Percentiles rank a stretch among this genome's conserved stretches.
phyloP scores from a whole-genome alignment of 352 stramenopile genomes.

The Globisporangium spinosum region DNA sequence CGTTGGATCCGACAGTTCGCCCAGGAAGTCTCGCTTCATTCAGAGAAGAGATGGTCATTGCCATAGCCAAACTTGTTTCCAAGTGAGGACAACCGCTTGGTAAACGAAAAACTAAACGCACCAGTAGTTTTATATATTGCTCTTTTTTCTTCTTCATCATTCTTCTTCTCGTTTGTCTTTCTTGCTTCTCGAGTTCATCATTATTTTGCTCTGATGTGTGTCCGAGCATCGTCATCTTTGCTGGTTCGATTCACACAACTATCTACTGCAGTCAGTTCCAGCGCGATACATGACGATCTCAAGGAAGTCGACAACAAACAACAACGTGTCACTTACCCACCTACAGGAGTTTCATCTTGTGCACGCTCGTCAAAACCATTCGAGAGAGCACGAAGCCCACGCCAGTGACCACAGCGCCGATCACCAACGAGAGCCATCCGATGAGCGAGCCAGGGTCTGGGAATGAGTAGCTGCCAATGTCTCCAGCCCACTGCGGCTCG shows the following conservation, averaged over 20 bases:
- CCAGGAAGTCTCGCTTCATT: not conserved
- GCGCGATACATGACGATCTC: not conserved
- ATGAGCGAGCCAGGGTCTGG: slow-evolving; percentile 68
- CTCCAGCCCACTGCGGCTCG: slow-evolving; percentile 60
- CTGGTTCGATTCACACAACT: not conserved
- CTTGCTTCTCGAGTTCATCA: not conserved
- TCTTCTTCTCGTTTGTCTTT: not conserved
- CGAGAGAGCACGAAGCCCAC: slow-evolving; percentile 38
- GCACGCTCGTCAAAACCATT: slow-evolving; percentile 56
- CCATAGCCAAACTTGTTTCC: not conserved
- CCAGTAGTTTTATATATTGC: slow-evolving; percentile 6
- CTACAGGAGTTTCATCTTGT: slow-evolving; percentile 86
- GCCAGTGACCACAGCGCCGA: slow-evolving; percentile 44
- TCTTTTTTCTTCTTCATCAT: slow-evolving; percentile 4
- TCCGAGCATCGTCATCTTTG: not conserved
- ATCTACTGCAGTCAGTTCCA: slow-evolving; percentile 2
- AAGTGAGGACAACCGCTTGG: not conserved
- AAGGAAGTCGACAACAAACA: not conserved
- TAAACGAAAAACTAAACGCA: slow-evolving; percentile 6
- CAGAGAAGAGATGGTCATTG: not conserved
- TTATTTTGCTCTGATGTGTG: not conserved
- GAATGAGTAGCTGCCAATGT: slow-evolving; percentile 79
- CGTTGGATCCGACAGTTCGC: not conserved
- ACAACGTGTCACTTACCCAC: not conserved
- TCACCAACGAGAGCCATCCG: slow-evolving; percentile 61